Base-by-base conservation (phyloP, 768 basidiomycete genomes). In the Suillus variegatus region DNA sequence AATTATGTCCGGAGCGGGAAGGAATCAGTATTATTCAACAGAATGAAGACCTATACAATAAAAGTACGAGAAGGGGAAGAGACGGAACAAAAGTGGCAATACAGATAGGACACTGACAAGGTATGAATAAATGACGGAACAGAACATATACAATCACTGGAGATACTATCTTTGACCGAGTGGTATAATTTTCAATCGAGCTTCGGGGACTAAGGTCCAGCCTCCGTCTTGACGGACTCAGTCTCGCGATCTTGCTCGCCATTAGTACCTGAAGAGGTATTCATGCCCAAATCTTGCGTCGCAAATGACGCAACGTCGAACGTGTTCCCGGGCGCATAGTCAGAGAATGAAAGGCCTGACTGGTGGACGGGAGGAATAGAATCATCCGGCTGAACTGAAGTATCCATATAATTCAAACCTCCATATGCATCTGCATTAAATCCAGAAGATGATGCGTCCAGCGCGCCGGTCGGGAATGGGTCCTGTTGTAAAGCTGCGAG, bases 401-500 rank as follows among this genome's bases (percentile, higher is more conserved):
- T 82, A 76, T 93, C 92, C 87, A 93, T 90, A 76, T 91, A 93
- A 49, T 87, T 85, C 72, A 93, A 79, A 43, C 88, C 81, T 62
- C 85, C 84, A 74, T 91, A 93, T 25, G 86, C 83, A 73, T 92
- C 90, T 28, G 88, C 73, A 74, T 83, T 86, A 76, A 91, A 93
- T 38, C 82, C 81, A 7, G 85, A 82, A 54, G 85, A 76, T 64
- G 85, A 76, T 18, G 88, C 83, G 75, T 93, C 92, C 70, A 93
- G 81, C 62, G 90, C 81, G 64, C 86, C 85, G 40, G 84, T 68
- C 25, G 86, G 83, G 78, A 91, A 93, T 28, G 88, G 74, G 64
- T 93, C 92, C 57, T 88, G 87, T 74, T 93, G 92, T 69, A 95
- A 82, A 12, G 92, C 92, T 44, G 93, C 93, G 69, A 94, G 85